Percentiles rank a stretch among this genome's conserved stretches.
These are phyloP conservation scores for Lantana camara DNA, from an alignment of 257 asterid genomes.

Conservation along the genomic window DNA sequence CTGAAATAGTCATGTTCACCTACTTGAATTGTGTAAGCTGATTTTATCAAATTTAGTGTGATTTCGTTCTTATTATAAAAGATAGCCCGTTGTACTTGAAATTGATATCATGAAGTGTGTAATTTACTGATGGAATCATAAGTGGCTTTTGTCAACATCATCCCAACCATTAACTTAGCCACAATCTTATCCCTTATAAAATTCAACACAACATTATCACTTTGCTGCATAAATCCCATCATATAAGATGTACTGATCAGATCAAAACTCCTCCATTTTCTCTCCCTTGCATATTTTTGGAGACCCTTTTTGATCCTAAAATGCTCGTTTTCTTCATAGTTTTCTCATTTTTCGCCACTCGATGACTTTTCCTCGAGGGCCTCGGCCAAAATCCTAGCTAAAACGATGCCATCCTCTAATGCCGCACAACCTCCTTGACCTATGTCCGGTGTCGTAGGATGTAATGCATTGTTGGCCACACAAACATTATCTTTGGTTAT, in stretches of 20 bases:
- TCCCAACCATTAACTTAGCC: constrained; percentile 31
- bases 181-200: constrained; percentile 37
- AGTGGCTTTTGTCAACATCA: constrained; percentile 31
- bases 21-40: no score
- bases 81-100: no score
- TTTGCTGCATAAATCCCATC: constrained; percentile 37
- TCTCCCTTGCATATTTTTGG: constrained; percentile 38
- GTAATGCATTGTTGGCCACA: constrained; percentile 43
- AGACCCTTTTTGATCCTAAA: constrained; percentile 15
- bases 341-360: not conserved
- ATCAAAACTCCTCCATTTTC: constrained; percentile 47
- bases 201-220: constrained; percentile 34
- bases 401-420: constrained; percentile 39
- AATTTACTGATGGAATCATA: constrained; percentile 48
- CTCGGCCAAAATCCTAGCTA: constrained; percentile 33
- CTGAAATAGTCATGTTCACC: no score
- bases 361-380: constrained; percentile 25
- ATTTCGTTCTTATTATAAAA: no score
- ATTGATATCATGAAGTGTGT: constrained; percentile 23
- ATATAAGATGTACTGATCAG: constrained; percentile 37
- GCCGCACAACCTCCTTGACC: constrained; percentile 49
- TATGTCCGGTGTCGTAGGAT: constrained; percentile 49
- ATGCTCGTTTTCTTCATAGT: constrained; percentile 21
- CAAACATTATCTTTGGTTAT: constrained; percentile 39
- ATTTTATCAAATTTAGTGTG: no score